Evolutionary conservation across 768 basidiomycete genomes (phyloP), one percentile per base, ranked within the genome.

Genomic region (Mycena haematopus): DNA sequence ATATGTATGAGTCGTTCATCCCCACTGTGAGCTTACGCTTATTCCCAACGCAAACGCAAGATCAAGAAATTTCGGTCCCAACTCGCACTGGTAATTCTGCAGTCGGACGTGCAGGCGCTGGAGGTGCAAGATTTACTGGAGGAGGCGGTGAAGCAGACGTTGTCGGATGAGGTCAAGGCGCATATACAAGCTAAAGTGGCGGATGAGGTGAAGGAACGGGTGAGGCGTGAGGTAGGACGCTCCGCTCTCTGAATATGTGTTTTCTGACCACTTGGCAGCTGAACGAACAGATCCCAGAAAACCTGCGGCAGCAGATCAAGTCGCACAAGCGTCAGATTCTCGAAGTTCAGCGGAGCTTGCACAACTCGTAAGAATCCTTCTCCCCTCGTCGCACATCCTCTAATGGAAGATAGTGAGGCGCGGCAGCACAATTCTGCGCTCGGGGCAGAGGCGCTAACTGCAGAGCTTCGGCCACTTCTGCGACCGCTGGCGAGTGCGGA

Each of bases 401-500:
- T 46, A 25, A 53, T 21, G 14, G n/a, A 10, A 44, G 31, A 21
- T 63, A 84, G 82, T 6, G 81, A 86, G 71, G 81, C 83, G 13
- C 77, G 83, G 33, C 76, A 79, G 46, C 73, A 77, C 60, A 81
- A 82, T 69, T 69, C 75, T 13, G 71, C 74, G 22, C 68, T 84
- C 65, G 64, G 76, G 59, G 71, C 76, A 6, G 72, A 75, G 52
- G 73, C 77, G 24, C 73, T 77, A 45, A 68, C 72, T n/a, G 80
- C 78, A 19, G 80, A 80, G 13, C 73, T 86, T 29, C 77, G 80
- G 22, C 83, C 84, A 19, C 79, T 86, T 4, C 73, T 86, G 17
- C 80, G 84, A 0, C 84, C 85, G 1, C 72, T 82, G 21, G 80
- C 80, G 1, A 81, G 79, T 19, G 79, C 80, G 45, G 76, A 80